phyloP scores from a whole-genome alignment of 108 stramenopile species.

The Epithemia pelagica region DNA sequence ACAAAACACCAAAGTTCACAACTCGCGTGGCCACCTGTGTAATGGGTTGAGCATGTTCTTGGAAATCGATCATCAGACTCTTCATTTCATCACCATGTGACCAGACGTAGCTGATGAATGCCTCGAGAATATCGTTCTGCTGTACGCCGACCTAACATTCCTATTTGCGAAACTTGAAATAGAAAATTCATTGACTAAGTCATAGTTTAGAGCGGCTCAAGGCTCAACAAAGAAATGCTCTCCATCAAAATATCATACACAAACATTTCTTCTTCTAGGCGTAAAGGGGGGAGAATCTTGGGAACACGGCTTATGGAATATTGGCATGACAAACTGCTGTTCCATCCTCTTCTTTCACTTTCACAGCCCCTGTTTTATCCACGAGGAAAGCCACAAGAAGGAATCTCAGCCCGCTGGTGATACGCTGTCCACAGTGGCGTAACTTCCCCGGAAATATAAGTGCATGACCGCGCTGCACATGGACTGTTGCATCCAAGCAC shows the following conservation, averaged over 20 bases:
- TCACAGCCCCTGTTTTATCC: slow-evolving; percentile 23
- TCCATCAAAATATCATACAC: not conserved
- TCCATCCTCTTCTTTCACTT: not conserved
- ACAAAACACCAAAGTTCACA: no score
- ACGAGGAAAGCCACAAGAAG: slow-evolving; percentile 74
- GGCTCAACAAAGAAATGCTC: not conserved
- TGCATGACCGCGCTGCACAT: slow-evolving; percentile 53
- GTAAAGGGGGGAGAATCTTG: not conserved
- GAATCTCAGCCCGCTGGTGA: slow-evolving; percentile 49
- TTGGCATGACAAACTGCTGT: not conserved
- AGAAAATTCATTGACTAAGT: no score
- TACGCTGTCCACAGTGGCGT: slow-evolving; percentile 66
- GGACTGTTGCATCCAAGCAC: slow-evolving; percentile 50
- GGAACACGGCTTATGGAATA: not conserved
- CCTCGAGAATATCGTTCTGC: no score
- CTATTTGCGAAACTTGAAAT: no score
- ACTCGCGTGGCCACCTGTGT: no score
- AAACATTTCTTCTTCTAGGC: not conserved
- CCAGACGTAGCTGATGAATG: no score
- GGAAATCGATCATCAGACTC: no score
- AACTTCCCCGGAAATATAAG: slow-evolving; percentile 68
- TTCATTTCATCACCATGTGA: no score
- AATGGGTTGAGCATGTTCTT: no score
- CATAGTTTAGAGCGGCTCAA: no score
- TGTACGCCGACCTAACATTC: no score